Evolutionary conservation across 2,329 filamentous ascomycete genomes (phyloP).

Genomic region (Colletotrichum spinosum): DNA sequence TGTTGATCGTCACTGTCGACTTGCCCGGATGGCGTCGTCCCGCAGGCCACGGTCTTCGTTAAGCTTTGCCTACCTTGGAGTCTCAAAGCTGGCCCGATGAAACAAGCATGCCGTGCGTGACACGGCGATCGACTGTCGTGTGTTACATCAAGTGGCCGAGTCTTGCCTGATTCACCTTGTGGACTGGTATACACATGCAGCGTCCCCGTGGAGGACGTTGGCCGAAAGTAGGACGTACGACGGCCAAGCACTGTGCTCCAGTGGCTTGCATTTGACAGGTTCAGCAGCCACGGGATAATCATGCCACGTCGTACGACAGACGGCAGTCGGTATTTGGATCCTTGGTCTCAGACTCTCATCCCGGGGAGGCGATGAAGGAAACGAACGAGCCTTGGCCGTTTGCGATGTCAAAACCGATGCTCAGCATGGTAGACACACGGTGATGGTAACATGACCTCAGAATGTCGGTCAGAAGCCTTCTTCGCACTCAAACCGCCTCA

Average conservation of each 20-base stretch:
- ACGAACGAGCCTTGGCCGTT: not conserved
- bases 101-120: constrained; percentile 11
- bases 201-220: not conserved
- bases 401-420: not conserved
- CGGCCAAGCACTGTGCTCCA: constrained; percentile 11
- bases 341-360: constrained; percentile 12
- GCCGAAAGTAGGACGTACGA: not conserved
- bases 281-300: constrained; percentile 16
- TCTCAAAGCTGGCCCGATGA: constrained; percentile 40
- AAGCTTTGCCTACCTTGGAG: constrained; percentile 54
- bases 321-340: not conserved
- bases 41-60: constrained; percentile 46
- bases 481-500: too few relatives aligned
- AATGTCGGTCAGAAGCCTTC: too few relatives aligned
- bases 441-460: not conserved
- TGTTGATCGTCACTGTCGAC: constrained; percentile 54
- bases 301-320: constrained; percentile 28
- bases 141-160: constrained; percentile 13
- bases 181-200: constrained; percentile 13
- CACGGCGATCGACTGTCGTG: constrained; percentile 17
- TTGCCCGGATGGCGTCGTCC: not conserved
- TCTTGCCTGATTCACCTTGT: constrained; percentile 14
- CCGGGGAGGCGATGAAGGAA: not conserved
- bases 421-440: not conserved
- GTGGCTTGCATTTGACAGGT: constrained; percentile 28